These are phyloP conservation scores for Picea glauca DNA, from an alignment of 75 land plant species.

Conservation along the genomic window DNA sequence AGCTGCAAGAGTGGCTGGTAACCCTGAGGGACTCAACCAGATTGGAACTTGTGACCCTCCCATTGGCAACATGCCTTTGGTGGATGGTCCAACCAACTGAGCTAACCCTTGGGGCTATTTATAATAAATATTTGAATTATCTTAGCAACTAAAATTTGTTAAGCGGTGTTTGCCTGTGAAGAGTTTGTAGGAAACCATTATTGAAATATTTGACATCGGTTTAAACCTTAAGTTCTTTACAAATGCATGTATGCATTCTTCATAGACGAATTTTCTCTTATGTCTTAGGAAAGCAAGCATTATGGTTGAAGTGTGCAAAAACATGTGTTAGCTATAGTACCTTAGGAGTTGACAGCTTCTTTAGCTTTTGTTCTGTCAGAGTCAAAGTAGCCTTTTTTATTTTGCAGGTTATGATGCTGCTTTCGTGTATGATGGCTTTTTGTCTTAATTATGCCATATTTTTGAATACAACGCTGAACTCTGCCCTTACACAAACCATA, in stretches of 20 bases:
- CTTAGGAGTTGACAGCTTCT: background rate
- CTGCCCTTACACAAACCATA: constrained; percentile 96
- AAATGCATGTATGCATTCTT: background rate
- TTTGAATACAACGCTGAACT: constrained; percentile 93
- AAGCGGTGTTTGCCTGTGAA: background rate
- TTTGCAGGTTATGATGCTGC: constrained; percentile 66
- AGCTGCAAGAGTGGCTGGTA: too few species aligned
- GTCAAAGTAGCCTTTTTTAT: background rate
- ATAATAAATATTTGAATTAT: background rate
- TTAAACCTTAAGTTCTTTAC: background rate
- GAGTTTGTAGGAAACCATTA: background rate
- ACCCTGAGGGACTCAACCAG: too few species aligned
- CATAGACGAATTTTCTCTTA: background rate
- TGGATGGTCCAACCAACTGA: too few species aligned
- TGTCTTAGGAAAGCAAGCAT: background rate
- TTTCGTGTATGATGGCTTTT: constrained; percentile 91
- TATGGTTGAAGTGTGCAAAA: background rate
- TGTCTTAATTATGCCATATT: constrained; percentile 91
- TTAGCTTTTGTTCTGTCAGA: constrained; percentile 7
- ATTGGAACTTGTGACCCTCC: too few species aligned
- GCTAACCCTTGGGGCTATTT: background rate
- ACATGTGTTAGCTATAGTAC: background rate
- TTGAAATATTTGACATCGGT: background rate
- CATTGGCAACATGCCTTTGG: too few species aligned
- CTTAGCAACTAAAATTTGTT: background rate